Conservation (phyloP, 2,329 filamentous ascomycete genomes). For the Graphilbum ipis-grandicollis region DNA sequence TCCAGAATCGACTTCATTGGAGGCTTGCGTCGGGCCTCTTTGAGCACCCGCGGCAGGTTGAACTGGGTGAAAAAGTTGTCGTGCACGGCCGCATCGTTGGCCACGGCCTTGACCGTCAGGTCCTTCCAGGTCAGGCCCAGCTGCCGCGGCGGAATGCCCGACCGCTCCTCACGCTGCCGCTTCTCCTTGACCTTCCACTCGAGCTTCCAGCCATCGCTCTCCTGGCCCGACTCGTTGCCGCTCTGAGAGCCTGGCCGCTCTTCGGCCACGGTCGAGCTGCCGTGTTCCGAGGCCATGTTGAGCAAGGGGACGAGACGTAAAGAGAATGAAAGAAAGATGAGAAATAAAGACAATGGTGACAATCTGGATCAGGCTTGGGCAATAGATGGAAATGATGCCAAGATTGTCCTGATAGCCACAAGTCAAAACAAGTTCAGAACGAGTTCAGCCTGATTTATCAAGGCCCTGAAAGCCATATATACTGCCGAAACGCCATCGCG, state of each 20-base stretch:
- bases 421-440: no score
- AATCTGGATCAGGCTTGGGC: not conserved
- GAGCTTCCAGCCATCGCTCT: not conserved
- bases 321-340: not conserved
- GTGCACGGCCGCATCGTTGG: slow-evolving; percentile 44
- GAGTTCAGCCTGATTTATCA: no score
- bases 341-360: not conserved
- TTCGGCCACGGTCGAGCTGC: slow-evolving; percentile 2
- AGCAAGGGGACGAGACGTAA: not conserved
- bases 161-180: not conserved
- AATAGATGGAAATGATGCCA: not conserved
- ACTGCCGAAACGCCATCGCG: no score
- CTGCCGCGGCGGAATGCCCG: slow-evolving; percentile 4
- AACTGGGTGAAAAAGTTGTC: slow-evolving; percentile 46
- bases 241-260: slow-evolving; percentile 21
- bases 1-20: slow-evolving; percentile 48
- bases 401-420: no score
- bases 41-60: slow-evolving; percentile 34
- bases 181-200: not conserved
- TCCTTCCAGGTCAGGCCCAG: slow-evolving; percentile 49
- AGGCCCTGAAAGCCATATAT: no score
- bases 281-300: slow-evolving; percentile 3
- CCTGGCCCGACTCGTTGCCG: not conserved
- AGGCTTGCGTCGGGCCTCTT: slow-evolving; percentile 34
- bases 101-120: slow-evolving; percentile 43